Base-by-base conservation (phyloP, 306 rosid species). In the Quercus robur region DNA sequence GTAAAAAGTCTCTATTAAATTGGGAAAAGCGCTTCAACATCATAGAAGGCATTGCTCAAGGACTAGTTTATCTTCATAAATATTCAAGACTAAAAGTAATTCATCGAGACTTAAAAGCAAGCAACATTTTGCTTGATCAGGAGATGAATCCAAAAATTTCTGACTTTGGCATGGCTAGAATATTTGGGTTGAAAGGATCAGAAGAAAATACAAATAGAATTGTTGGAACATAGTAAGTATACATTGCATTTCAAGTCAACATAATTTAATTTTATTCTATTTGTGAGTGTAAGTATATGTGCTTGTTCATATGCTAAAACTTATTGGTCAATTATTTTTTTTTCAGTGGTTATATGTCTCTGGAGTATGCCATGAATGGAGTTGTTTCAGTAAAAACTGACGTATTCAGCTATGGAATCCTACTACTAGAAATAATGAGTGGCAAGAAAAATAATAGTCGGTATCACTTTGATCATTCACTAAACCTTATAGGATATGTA, bases 91-190 rank as follows among this genome's bases (percentile, higher is more conserved):
- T 87, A 46, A 80, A 12, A 41, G 84, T 82, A 73, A 85, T 87
- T 19, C 87, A 85, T 18, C 56, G 74, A 1, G 87, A 88, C 46
- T 18, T 85, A 18, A 85, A 88, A 31, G 75, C 87, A 17, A 55
- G 84, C 61, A 86, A 86, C 20, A 77, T 86, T 14, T 75, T 84
- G 20, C 87, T 89, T 59, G 90, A 86, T 74, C 6, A 82, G 1
- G 78, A 82, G 19, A 81, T 89, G 87, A 80, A 63, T 67, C 78
- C 82, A 13, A 86, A 89, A 64, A 84, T 88, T 54, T 82, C 81
- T 19, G 87, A 86, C 71, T 84, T 86, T 73, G 88, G 86, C 75
- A 67, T 88, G 77, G 87, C 88, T 7, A 75, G 77, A 49, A 82
- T 84, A 80, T 86, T 84, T 56, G 78, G 63, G 1, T 46, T 57